Base-by-base conservation (phyloP, 2,329 filamentous ascomycete genomes). In the Scopulariopsis brevicaulis region DNA sequence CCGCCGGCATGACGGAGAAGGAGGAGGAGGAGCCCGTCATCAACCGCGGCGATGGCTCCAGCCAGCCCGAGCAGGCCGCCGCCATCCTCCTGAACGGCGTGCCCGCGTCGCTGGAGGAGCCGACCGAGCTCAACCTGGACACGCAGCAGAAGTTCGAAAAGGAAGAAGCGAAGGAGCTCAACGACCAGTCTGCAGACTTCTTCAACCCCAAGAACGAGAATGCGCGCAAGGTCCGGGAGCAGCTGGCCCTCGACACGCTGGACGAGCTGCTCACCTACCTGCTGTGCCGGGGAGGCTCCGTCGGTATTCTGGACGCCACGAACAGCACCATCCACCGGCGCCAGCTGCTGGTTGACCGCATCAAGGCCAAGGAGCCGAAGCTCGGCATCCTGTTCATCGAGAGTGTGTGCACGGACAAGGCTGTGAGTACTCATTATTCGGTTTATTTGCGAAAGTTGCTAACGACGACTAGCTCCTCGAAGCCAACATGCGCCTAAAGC, bases 401-500 rank as follows among this genome's bases (percentile, higher is more conserved):
- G 74, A 96, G 90, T 66, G 87, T 95, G 56, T 99, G 94, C 71
- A 80, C 90, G 60, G 92, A 97, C 64, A 79, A 89, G 60, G 83
- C 83, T 63, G 78, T 81, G 61, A 65, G 73, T 67, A 15, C 14
- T 53, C 25, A 53, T 3, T n/a, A 11, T 6, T 4, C 25, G 14
- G 20, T 46, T 11, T n/a, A 22, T 24, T 32, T 22, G 18, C 14
- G 22, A 3, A 4, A 1, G 12, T 50, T 10, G 22, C 52, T 58
- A 52, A 57, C 48, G 1, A n/a, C 50, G n/a, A 25, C 40, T 60
- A 84, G 70, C 77, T 97, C 28, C 78, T 97, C 43, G 92, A 97
- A 71, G 90, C 92, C 20, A 97, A 97, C 68, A 97, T 97, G 91
- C 90, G 93, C 32, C 76, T 97, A 61, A 97, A 97, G 76, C 83